These are phyloP conservation scores for Quercus alba DNA, from an alignment of 306 rosid genomes.

Conservation along the genomic window DNA sequence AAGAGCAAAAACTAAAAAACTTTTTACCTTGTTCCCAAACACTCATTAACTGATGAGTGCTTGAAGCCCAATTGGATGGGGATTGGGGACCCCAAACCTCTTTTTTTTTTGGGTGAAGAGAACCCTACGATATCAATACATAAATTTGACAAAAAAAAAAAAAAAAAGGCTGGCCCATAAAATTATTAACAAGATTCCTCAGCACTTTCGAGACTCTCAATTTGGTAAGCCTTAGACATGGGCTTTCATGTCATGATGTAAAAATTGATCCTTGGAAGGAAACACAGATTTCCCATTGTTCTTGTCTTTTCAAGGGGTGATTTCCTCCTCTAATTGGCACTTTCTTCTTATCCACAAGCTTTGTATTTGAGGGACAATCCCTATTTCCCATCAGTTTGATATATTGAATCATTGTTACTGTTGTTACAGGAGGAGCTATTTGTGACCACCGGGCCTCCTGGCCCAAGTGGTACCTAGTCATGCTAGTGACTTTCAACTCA, in stretches of 20 bases:
- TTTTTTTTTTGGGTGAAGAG: too few species aligned
- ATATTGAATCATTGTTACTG: background rate
- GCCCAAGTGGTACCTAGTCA: too few species aligned
- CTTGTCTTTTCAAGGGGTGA: background rate
- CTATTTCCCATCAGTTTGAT: too few species aligned
- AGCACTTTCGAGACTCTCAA: slow-evolving; percentile 1
- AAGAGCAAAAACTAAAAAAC: too few species aligned
- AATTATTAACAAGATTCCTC: background rate
- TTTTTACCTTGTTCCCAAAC: too few species aligned
- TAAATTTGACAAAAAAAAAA: background rate
- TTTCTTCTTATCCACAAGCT: background rate
- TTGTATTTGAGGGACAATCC: background rate
- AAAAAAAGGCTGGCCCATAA: background rate
- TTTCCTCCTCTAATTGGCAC: background rate
- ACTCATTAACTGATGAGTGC: background rate
- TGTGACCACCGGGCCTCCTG: too few species aligned
- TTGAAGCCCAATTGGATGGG: slow-evolving; percentile 3
- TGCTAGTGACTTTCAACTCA: too few species aligned
- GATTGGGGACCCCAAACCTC: too few species aligned
- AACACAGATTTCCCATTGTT: background rate
- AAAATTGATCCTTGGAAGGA: background rate
- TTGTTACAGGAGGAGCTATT: too few species aligned
- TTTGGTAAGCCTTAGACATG: background rate
- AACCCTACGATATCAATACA: slow-evolving; percentile 2
- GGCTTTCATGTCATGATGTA: slow-evolving; percentile 10